A percentile compares a stretch with the other conserved stretches of the same genome.
Conservation (phyloP, 192 early-diverging fungal species). For the Blastocladiella britannica region DNA sequence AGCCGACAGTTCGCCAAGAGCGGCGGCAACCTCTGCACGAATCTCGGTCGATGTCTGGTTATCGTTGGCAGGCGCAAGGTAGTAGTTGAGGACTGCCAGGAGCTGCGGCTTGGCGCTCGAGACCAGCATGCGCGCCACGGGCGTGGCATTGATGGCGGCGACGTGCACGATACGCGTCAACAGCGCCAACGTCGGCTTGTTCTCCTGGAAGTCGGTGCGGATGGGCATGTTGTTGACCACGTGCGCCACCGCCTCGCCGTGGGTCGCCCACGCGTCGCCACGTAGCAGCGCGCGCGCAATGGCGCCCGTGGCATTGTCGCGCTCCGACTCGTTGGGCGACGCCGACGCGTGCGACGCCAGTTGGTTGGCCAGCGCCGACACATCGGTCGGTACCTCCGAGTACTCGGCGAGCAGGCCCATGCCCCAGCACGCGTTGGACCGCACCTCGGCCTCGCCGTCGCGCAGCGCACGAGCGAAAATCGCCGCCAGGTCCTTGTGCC, state of each 20-base stretch:
- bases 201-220: conserved; percentile 54
- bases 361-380: too few relatives aligned
- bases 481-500: conserved; percentile 1
- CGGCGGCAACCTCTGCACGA: too few relatives aligned
- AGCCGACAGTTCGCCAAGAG: too few relatives aligned
- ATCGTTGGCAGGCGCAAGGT: too few relatives aligned
- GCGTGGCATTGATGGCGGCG: too few relatives aligned
- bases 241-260: conserved; percentile 46
- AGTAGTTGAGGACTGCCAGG: background rate
- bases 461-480: conserved; percentile 4
- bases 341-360: too few relatives aligned
- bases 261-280: conserved; percentile 20
- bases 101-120: background rate
- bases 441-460: conserved; percentile 6
- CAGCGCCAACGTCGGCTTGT: conserved; percentile 47
- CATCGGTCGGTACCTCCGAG: too few relatives aligned
- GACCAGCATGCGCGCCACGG: background rate
- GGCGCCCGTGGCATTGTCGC: conserved; percentile 63
- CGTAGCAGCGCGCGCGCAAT: conserved; percentile 42
- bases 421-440: conserved; percentile 3
- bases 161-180: background rate
- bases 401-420: conserved; percentile 4
- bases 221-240: conserved; percentile 47
- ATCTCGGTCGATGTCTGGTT: too few relatives aligned
- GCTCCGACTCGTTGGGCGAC: too few relatives aligned